Base-by-base conservation (phyloP, 2,329 filamentous ascomycete species). In the Paraconiothyrium sp. region DNA sequence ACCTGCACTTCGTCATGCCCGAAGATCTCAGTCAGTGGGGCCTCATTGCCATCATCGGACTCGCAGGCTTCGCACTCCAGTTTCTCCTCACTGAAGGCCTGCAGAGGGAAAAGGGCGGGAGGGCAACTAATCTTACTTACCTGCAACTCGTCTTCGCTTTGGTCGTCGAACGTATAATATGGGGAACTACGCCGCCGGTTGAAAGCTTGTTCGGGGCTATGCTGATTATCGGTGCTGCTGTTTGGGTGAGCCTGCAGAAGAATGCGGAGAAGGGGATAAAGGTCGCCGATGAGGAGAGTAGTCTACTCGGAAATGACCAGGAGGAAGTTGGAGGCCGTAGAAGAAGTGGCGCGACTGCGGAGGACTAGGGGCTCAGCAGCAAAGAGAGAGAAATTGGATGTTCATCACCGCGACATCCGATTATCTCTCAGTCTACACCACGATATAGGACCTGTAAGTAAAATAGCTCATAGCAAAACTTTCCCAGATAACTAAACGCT, bases 1-100 rank as follows among this genome's bases (percentile, higher is more conserved):
- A 80, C 11, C 79, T 88, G 14, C 82, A 82, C 9, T 87, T 89
- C 63, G 78, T 85, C 7, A 74, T 88, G 2, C 88, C 88, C 0
- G 76, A 74, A 0, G 83, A 82, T 7, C 34, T 74, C 1, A 77
- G 82, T 0, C 81, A 93, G 72, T 93, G 91, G 90, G 74, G 79
- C 0, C 81, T 93, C n/a, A 80, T 97, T 11, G 58, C 88, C 0
- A 84, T 88, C 27, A 82, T 96, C 13, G 91, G 90, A 0, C 67
- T 87, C 0, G 89, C 89, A 58, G 93, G 93, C 0, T 93, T 96
- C 72, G 74, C 90, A 32, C 89, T 93, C 84, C 93, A 97, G 82
- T 92, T 92, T 68, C 82, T 95, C 22, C 80, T 95, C 14, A 95
- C 93, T 0, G 85, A 87, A 2, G 92, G 92, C 0, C 79, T 97